These are phyloP conservation scores for Paramecium tetraurelia DNA, from an alignment of 73 alveolate species.

Conservation along the genomic window DNA sequence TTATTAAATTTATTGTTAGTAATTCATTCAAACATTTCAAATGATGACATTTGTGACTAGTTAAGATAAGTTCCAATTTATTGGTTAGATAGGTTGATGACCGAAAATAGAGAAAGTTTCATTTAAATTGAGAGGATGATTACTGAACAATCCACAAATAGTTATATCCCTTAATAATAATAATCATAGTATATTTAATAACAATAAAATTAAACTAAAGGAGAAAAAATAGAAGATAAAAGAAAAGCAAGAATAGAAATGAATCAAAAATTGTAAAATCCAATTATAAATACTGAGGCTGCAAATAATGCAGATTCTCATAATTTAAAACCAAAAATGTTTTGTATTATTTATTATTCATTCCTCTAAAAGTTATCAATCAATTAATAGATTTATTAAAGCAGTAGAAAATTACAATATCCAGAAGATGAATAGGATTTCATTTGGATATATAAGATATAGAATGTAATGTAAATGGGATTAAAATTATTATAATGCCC, in stretches of 20 bases:
- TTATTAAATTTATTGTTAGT: slow-evolving; percentile 25
- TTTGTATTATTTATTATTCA: slow-evolving; percentile 26
- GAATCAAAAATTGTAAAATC: not conserved
- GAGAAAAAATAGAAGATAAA: not conserved
- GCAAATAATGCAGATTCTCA: not conserved
- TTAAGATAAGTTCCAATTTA: slow-evolving; percentile 30
- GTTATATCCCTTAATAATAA: slow-evolving; percentile 1
- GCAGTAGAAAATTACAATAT: not conserved
- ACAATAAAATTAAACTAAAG: not conserved
- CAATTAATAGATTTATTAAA: not conserved
- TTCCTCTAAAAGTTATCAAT: not conserved
- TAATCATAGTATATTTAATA: not conserved
- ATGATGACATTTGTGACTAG: slow-evolving; percentile 13
- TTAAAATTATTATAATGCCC: slow-evolving; percentile 1
- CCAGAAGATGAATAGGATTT: not conserved
- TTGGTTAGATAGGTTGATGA: slow-evolving; percentile 18
- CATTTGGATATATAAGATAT: slow-evolving; percentile 10
- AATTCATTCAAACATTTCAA: not conserved
- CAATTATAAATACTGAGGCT: not conserved
- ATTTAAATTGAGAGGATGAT: slow-evolving; percentile 18
- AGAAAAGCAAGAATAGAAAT: slow-evolving; percentile 29
- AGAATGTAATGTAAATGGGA: slow-evolving; percentile 26
- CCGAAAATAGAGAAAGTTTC: slow-evolving; percentile 45
- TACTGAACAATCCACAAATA: not conserved
- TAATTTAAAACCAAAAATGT: slow-evolving; percentile 4